A percentile compares a stretch with the other conserved stretches of the same genome.
Conservation (phyloP, 129 eudicot species). For the Lonicera japonica region DNA sequence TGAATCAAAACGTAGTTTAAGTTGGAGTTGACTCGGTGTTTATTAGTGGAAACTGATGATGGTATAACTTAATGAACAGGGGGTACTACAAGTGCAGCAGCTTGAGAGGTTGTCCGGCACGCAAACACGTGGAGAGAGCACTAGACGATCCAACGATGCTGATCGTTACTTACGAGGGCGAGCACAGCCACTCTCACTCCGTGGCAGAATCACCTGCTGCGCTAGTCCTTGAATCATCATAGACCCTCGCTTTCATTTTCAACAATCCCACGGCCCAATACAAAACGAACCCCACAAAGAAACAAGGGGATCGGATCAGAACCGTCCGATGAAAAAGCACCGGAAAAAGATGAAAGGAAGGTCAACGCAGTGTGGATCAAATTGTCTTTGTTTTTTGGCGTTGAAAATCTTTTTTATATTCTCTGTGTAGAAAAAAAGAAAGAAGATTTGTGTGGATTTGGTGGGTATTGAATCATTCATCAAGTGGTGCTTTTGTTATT, state of each 20-base stretch:
- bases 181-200: conserved; percentile 73
- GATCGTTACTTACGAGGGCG: conserved; percentile 89
- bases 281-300: conserved; percentile 7
- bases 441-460: conserved; percentile 19
- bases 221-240: conserved; percentile 79
- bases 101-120: conserved; percentile 87
- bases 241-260: not conserved
- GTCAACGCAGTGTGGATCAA: conserved; percentile 35
- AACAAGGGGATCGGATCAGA: conserved; percentile 7
- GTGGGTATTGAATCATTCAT: conserved; percentile 19
- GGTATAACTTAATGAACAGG: conserved; percentile 23
- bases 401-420: conserved; percentile 19
- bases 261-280: conserved; percentile 18
- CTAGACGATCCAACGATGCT: conserved; percentile 86
- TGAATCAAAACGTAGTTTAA: too few relatives aligned
- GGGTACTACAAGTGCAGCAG: conserved; percentile 99
- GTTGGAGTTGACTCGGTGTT: conserved; percentile 6
- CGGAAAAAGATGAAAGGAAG: conserved; percentile 6
- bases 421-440: conserved; percentile 18
- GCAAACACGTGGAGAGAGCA: conserved; percentile 93
- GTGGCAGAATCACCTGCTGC: conserved; percentile 44
- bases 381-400: conserved; percentile 15
- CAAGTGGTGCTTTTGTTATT: not conserved
- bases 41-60: not conserved
- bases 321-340: conserved; percentile 15